Evolutionary conservation across 1,284 basidiomycete species (phyloP).

Genomic region (Blastosporella zonata): DNA sequence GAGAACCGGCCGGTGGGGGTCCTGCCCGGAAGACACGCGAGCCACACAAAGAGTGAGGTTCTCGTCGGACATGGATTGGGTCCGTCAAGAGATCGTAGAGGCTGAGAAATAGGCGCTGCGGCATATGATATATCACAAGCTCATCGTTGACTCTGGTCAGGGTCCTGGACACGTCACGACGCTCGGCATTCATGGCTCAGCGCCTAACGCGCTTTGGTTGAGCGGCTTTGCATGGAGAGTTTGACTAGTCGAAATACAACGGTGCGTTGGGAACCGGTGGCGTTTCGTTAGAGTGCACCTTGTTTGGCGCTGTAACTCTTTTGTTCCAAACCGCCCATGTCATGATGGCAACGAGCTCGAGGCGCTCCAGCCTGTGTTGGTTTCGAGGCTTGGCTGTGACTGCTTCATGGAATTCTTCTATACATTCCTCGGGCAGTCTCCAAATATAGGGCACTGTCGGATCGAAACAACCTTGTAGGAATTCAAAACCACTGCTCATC

Average conservation of each 20-base stretch:
- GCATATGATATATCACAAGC: neutral
- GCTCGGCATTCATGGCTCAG: conserved; percentile 5
- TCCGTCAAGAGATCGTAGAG: neutral
- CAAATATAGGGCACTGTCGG: too few relatives aligned
- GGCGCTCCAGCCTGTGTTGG: too few relatives aligned
- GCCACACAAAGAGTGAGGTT: conserved; percentile 36
- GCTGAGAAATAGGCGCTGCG: conserved; percentile 2
- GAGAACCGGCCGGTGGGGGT: conserved; percentile 27
- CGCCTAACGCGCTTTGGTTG: neutral
- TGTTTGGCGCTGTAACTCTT: too few relatives aligned
- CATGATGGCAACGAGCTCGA: too few relatives aligned
- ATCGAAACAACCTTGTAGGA: too few relatives aligned
- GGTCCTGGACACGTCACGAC: conserved; percentile 3
- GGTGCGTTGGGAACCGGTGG: neutral
- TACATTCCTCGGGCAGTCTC: too few relatives aligned
- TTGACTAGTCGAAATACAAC: neutral
- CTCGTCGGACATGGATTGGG: conserved; percentile 10
- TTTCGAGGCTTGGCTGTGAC: too few relatives aligned
- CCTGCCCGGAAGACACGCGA: conserved; percentile 30
- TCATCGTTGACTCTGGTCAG: neutral
- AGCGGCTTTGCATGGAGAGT: neutral
- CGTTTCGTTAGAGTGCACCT: neutral
- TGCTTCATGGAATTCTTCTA: too few relatives aligned
- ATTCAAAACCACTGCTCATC: too few relatives aligned
- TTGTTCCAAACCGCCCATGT: too few relatives aligned